These are phyloP conservation scores for Saccharum spontaneum DNA, from an alignment of 176 grass and related monocot genomes.

Conservation along the genomic window DNA sequence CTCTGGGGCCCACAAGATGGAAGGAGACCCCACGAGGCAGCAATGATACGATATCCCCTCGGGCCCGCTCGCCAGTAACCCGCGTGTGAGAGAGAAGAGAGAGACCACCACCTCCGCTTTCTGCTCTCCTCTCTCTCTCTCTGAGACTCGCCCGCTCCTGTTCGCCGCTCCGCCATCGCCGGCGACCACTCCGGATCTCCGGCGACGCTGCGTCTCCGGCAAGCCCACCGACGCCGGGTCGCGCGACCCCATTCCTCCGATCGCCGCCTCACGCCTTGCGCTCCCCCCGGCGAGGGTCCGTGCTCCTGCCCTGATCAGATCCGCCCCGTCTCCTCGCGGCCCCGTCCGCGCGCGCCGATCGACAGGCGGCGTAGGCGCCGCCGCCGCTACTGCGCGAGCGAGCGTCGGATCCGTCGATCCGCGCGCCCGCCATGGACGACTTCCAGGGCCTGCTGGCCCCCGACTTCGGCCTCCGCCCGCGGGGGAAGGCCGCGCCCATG, in stretches of 20 bases:
- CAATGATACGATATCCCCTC: conserved; percentile 3
- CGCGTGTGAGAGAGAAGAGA: conserved; percentile 12
- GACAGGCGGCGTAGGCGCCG: neutral
- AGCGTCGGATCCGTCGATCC: conserved; percentile 35
- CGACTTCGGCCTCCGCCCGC: conserved; percentile 66
- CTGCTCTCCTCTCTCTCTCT: neutral
- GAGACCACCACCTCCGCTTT: neutral
- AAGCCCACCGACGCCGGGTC: neutral
- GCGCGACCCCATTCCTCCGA: neutral
- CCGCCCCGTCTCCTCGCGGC: neutral
- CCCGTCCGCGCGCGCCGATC: neutral
- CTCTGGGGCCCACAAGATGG: neutral
- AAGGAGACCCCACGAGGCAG: neutral
- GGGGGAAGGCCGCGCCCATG: conserved; percentile 70
- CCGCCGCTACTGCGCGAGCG: neutral
- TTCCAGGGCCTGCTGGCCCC: conserved; percentile 58
- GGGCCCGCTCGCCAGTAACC: conserved; percentile 44
- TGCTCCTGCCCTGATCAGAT: conserved; percentile 12
- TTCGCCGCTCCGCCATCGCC: conserved; percentile 21
- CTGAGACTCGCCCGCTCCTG: neutral
- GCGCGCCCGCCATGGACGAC: conserved; percentile 48
- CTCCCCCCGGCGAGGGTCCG: neutral
- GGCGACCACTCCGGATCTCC: conserved; percentile 18
- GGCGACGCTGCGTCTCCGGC: conserved; percentile 2
- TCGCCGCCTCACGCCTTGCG: neutral